These are phyloP conservation scores for Magnolia changhungtana DNA, from an alignment of 164 flowering plant genomes.

Conservation along the genomic window DNA sequence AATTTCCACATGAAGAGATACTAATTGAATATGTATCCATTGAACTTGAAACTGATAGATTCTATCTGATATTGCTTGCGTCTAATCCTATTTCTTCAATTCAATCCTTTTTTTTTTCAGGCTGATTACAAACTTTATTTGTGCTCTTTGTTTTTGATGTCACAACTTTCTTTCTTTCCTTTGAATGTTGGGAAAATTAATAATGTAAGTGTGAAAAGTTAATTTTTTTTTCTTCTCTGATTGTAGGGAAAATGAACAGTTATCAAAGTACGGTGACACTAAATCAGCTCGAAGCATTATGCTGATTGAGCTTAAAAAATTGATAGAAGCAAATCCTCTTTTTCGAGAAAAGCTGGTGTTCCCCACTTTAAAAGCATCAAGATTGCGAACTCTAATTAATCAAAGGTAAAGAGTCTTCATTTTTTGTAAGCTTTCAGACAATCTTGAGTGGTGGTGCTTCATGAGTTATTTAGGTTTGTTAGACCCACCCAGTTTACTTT, in stretches of 20 bases:
- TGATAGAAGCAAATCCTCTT: slow-evolving; percentile 88
- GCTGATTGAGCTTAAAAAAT: slow-evolving; percentile 78
- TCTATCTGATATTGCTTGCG: neutral
- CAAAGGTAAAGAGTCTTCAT: slow-evolving; percentile 55
- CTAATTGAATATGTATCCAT: too few species aligned
- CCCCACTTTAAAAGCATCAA: slow-evolving; percentile 71
- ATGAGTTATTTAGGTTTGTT: neutral
- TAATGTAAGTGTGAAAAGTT: neutral
- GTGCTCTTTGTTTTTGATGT: neutral
- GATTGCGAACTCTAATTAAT: slow-evolving; percentile 78
- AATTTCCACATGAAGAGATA: too few species aligned
- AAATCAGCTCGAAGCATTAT: slow-evolving; percentile 87
- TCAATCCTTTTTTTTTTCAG: neutral
- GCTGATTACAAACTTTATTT: neutral
- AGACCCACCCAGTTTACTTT: too few species aligned
- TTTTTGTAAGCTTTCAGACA: neutral
- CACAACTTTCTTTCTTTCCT: neutral
- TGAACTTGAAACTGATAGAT: too few species aligned
- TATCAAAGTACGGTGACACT: slow-evolving; percentile 91
- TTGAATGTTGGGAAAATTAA: neutral
- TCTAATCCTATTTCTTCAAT: neutral
- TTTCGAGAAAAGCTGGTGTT: slow-evolving; percentile 83
- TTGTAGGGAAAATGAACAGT: slow-evolving; percentile 88
- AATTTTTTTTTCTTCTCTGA: neutral
- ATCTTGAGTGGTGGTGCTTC: neutral